Conservation (phyloP, 2,329 filamentous ascomycete species). For the Penicillium sp. region DNA sequence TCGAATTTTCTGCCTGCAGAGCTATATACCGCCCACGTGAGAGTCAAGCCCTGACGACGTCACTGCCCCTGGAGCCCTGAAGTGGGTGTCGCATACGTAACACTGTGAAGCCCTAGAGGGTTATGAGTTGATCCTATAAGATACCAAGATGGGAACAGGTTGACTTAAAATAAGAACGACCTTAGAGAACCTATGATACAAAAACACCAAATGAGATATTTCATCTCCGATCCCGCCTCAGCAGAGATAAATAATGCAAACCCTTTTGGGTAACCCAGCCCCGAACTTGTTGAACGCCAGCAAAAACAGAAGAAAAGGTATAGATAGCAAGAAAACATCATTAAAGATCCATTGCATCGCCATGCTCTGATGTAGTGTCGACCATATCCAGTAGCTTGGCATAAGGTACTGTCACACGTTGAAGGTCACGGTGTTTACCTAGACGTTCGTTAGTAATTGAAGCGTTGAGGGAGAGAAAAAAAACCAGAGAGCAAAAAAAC, state of each 20-base stretch:
- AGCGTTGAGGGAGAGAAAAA: conserved; percentile 1
- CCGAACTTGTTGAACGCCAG: conserved; percentile 22
- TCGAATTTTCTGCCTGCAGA: conserved; percentile 25
- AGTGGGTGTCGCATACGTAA: background rate
- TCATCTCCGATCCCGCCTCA: conserved; percentile 6
- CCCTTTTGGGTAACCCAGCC: conserved; percentile 9
- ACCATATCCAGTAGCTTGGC: conserved; percentile 70
- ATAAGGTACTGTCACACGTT: conserved; percentile 92
- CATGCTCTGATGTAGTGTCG: conserved; percentile 32
- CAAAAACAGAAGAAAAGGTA: conserved; percentile 2
- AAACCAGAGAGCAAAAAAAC: conserved; percentile 25
- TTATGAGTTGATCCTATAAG: background rate
- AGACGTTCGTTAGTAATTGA: conserved; percentile 16
- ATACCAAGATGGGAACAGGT: background rate
- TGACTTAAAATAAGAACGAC: background rate
- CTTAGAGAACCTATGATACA: conserved; percentile 12
- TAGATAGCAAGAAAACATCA: background rate
- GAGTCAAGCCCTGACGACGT: conserved; percentile 20
- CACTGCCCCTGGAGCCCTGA: background rate
- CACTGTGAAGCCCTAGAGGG: background rate
- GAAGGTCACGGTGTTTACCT: conserved; percentile 95
- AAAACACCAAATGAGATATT: conserved; percentile 6
- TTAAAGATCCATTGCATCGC: conserved; percentile 40
- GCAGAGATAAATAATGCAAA: conserved; percentile 10
- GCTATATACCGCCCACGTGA: conserved; percentile 30